phyloP scores from a whole-genome alignment of 1,284 basidiomycete species.

The Coniferiporia weirii region DNA sequence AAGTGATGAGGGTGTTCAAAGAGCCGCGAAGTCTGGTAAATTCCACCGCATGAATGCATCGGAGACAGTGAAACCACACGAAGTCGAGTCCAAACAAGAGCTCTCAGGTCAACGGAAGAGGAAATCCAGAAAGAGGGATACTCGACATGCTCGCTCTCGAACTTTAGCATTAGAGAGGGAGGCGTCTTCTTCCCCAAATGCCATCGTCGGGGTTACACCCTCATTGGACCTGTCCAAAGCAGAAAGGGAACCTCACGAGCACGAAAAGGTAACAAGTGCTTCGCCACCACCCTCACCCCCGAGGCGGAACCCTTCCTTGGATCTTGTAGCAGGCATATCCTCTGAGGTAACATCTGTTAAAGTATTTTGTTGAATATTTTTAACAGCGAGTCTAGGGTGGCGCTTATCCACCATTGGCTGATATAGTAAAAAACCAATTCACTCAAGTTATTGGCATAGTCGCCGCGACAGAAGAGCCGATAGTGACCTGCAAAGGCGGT shows the following conservation, averaged over 20 bases:
- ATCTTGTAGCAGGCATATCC: constrained; percentile 8
- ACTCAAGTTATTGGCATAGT: constrained; percentile 14
- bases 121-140: constrained; percentile 12
- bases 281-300: constrained; percentile 5
- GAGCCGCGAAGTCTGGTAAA: background rate
- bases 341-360: background rate
- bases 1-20: background rate
- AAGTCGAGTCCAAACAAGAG: background rate
- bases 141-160: background rate
- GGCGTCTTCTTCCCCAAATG: background rate
- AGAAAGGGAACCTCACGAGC: background rate
- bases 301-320: constrained; percentile 12
- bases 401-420: constrained; percentile 6
- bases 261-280: background rate
- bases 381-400: background rate
- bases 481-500: constrained; percentile 5
- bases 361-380: background rate
- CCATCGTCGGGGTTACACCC: background rate
- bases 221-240: background rate
- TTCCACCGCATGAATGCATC: background rate
- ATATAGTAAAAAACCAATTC: background rate
- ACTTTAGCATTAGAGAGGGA: background rate
- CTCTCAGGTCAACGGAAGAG: background rate
- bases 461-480: background rate
- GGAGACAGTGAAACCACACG: background rate